These are phyloP conservation scores for Aschersonia sp. DNA, from an alignment of 2,329 filamentous ascomycete genomes.

Conservation along the genomic window DNA sequence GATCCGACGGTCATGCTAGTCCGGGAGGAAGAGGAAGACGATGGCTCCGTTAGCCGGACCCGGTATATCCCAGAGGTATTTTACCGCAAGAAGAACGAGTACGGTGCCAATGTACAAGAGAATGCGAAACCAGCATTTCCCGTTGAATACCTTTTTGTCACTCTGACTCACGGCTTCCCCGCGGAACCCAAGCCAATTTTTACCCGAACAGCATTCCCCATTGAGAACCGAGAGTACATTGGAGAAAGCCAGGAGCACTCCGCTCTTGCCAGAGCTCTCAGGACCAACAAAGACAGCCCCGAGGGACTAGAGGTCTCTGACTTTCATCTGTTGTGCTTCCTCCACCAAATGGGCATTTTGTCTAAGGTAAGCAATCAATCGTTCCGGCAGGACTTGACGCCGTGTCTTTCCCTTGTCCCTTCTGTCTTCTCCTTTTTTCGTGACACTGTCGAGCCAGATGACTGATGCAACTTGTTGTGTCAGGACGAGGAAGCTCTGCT, in stretches of 20 bases:
- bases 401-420: neutral
- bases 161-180: slow-evolving; percentile 91
- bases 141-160: slow-evolving; percentile 91
- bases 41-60: slow-evolving; percentile 49
- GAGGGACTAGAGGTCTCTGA: slow-evolving; percentile 65
- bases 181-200: slow-evolving; percentile 66
- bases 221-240: slow-evolving; percentile 80
- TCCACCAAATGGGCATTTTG: slow-evolving; percentile 67
- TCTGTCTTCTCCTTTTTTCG: slow-evolving; percentile 1
- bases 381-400: neutral
- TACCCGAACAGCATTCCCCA: slow-evolving; percentile 59
- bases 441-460: neutral
- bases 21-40: slow-evolving; percentile 77
- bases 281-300: slow-evolving; percentile 41
- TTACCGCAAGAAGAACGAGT: slow-evolving; percentile 89
- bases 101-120: slow-evolving; percentile 89
- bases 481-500: slow-evolving; percentile 84
- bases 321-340: slow-evolving; percentile 85
- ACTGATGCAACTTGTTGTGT: neutral
- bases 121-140: slow-evolving; percentile 95
- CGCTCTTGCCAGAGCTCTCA: slow-evolving; percentile 52
- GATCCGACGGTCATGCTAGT: slow-evolving; percentile 92
- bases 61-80: slow-evolving; percentile 97
- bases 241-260: slow-evolving; percentile 74
- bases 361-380: slow-evolving; percentile 51